Conservation (phyloP, 805 yeast genomes). For the Jamesozyma spencerorum region DNA sequence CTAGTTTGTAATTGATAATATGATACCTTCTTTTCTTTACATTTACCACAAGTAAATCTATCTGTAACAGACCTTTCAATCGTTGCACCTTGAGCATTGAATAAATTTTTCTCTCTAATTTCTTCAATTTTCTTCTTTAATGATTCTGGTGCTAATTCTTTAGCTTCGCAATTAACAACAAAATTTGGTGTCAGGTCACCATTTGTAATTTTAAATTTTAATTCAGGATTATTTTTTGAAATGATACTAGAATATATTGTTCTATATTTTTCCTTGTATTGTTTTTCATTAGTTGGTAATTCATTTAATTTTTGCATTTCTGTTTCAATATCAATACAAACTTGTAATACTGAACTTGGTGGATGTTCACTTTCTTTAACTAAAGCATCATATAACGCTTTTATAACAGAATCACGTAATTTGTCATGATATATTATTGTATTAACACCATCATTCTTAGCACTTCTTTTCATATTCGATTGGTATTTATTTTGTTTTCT, state of each 20-base stretch:
- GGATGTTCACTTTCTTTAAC: conserved; percentile 67
- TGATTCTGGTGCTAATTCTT: conserved; percentile 90
- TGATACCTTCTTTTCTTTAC: conserved; percentile 93
- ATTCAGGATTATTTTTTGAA: conserved; percentile 80
- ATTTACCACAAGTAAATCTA: conserved; percentile 93
- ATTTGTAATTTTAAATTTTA: conserved; percentile 56
- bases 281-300: conserved; percentile 39
- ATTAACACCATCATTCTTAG: conserved; percentile 71
- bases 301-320: conserved; percentile 58
- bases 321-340: conserved; percentile 64
- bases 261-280: conserved; percentile 75
- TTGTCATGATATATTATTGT: conserved; percentile 61
- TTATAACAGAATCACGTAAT: conserved; percentile 75
- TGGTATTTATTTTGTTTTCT: conserved; percentile 35
- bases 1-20: conserved; percentile 97
- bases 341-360: conserved; percentile 49
- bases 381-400: conserved; percentile 79
- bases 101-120: conserved; percentile 78
- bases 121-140: conserved; percentile 77
- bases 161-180: conserved; percentile 77
- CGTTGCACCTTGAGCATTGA: conserved; percentile 95
- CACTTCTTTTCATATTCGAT: conserved; percentile 56
- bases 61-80: conserved; percentile 94
- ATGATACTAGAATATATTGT: conserved; percentile 80
- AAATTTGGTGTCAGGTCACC: conserved; percentile 60